Evolutionary conservation across 352 stramenopile genomes (phyloP).

Genomic region (Peronosclerospora sorghi): DNA sequence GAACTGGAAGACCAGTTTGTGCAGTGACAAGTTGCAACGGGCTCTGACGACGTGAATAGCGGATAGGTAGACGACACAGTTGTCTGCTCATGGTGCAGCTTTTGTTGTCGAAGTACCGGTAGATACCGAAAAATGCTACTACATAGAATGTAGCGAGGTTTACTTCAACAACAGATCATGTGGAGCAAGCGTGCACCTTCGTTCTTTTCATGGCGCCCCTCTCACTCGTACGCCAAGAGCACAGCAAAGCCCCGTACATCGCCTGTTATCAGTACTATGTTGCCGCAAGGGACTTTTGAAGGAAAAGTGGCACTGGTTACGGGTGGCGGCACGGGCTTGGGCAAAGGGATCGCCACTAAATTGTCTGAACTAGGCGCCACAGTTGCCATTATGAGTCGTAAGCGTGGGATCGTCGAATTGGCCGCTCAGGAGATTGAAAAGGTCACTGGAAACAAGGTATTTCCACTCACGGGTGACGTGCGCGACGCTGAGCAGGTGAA

Average conservation of each 20-base stretch:
- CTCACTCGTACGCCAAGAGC: conserved; percentile 10
- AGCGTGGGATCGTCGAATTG: conserved; percentile 85
- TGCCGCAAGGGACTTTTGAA: conserved; percentile 51
- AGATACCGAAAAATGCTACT: too few species aligned
- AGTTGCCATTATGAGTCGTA: conserved; percentile 92
- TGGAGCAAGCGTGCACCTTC: conserved; percentile 6
- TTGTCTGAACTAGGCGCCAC: conserved; percentile 87
- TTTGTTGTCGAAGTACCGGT: too few species aligned
- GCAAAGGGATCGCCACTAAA: conserved; percentile 90
- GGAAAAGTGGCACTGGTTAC: conserved; percentile 89
- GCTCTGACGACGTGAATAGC: neutral
- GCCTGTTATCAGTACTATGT: conserved; percentile 46
- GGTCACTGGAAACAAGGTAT: conserved; percentile 46
- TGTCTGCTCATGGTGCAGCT: too few species aligned
- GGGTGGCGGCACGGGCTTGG: conserved; percentile 91
- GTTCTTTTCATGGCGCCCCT: neutral
- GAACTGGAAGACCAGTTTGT: conserved; percentile 1
- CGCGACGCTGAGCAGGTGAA: conserved; percentile 83
- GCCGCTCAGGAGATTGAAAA: conserved; percentile 63
- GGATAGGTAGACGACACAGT: neutral
- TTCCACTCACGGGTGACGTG: conserved; percentile 79
- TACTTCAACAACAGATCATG: conserved; percentile 4
- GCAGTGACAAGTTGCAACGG: neutral
- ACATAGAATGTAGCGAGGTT: too few species aligned
- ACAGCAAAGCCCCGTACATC: conserved; percentile 15